Conservation (phyloP, 2,329 filamentous ascomycete species). For the Chaetomiaceae sp. region DNA sequence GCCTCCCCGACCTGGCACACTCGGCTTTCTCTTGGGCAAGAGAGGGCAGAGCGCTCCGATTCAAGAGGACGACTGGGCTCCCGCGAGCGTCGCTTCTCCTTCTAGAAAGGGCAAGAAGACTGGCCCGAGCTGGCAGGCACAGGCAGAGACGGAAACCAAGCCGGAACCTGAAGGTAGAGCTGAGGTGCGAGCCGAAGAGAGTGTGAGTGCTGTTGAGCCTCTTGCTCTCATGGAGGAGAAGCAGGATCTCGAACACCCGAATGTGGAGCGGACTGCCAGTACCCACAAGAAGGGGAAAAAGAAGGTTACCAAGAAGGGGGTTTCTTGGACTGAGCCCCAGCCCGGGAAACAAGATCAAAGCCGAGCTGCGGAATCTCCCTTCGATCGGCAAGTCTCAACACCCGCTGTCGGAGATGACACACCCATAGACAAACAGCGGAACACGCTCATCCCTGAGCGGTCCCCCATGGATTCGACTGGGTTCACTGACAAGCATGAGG, state of each 20-base stretch:
- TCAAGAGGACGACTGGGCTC: slow-evolving; percentile 6
- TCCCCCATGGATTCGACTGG: neutral
- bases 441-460: neutral
- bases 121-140: neutral
- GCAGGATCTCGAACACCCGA: neutral
- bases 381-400: neutral
- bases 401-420: neutral
- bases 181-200: neutral
- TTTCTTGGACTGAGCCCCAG: slow-evolving; percentile 24
- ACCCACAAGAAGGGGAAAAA: slow-evolving; percentile 27
- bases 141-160: neutral
- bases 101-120: slow-evolving; percentile 22
- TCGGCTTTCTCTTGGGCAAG: slow-evolving; percentile 13
- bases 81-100: neutral
- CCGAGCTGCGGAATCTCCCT: neutral
- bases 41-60: slow-evolving; percentile 1
- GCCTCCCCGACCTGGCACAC: slow-evolving; percentile 11
- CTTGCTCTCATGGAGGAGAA: neutral
- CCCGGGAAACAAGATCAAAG: slow-evolving; percentile 1
- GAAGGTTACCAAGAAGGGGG: slow-evolving; percentile 29
- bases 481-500: neutral
- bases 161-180: neutral
- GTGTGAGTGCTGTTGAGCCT: neutral
- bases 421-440: neutral
- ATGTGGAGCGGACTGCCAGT: neutral